Base-by-base conservation (phyloP, 1,284 basidiomycete genomes). In the Leucoagaricus sp. region DNA sequence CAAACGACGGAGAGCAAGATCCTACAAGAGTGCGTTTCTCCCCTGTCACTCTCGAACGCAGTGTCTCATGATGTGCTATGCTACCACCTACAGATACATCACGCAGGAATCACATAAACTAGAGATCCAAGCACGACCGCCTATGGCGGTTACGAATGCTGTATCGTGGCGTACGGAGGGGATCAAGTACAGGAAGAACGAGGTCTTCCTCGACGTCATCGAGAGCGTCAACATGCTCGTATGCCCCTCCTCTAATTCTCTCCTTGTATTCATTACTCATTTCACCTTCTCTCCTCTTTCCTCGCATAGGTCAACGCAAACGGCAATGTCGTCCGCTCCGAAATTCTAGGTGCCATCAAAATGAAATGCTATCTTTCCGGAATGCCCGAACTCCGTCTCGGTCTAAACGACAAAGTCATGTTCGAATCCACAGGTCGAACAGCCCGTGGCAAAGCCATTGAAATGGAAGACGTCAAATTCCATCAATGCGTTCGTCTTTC, bases 381-480 rank as follows among this genome's bases (percentile, higher is more conserved):
- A 17, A 99, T 99, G 97, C 97, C 97, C 10, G 97, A 99, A 71
- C 80, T 99, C 53, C 82, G 97, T 49, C 75, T 99, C 29, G 97
- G 97, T 0, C 79, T 99, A 57, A 99, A 99, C 74, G 97, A 99
- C 78, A 99, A 99, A 76, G 96, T 98, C 71, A 98, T 98, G 96
- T 98, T 99, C 66, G 96, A 99, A 75, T 93, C 83, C 65, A 99
- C 96, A 2, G 96, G 97, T 10, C 82, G 96, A 66, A 93, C 95
- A 26, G 90, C 96, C 2, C 85, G 96, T 19, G 97, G 97, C 5
- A 99, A 99, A 74, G 89, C 96, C 3, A 97, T 99, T 67, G 97
- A 99, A 75, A 98, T 99, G 93, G 97, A 99, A 73, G 97, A 99
- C 69, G 94, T 98, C 76, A 98, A 98, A 72, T 99, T 99, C 78